Conservation (phyloP, 2,329 filamentous ascomycete genomes). For the Hawksworthiomyces lignivorus region DNA sequence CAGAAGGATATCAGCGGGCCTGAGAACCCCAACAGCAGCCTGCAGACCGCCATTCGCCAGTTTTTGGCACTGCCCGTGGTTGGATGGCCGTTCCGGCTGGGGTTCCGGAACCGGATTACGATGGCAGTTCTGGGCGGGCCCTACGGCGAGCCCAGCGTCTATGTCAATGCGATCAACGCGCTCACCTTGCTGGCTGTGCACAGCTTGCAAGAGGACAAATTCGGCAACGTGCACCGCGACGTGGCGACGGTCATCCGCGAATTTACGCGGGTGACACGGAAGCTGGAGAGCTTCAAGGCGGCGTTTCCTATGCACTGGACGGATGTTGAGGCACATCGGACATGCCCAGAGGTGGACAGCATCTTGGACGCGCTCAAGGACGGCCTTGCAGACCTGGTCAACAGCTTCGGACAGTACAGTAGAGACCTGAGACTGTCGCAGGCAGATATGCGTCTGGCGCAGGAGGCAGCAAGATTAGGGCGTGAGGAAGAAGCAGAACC, state of each 20-base stretch:
- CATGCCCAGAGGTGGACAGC: constrained; percentile 61
- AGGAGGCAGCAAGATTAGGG: constrained; percentile 43
- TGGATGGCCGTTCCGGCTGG: constrained; percentile 62
- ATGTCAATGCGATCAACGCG: constrained; percentile 64
- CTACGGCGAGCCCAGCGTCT: constrained; percentile 59
- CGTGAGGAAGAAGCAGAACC: constrained; percentile 15
- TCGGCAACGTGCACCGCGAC: constrained; percentile 78
- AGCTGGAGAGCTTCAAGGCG: constrained; percentile 60
- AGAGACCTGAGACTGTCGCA: constrained; percentile 60
- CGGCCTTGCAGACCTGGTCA: constrained; percentile 58
- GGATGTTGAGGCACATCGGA: constrained; percentile 53
- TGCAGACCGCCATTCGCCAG: constrained; percentile 38
- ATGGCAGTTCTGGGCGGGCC: constrained; percentile 67
- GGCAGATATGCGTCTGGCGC: constrained; percentile 66
- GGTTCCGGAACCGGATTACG: constrained; percentile 57
- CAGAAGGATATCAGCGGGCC: constrained; percentile 47
- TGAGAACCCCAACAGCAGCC: constrained; percentile 39
- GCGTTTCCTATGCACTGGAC: constrained; percentile 66
- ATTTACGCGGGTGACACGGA: constrained; percentile 60
- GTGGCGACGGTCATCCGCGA: constrained; percentile 67
- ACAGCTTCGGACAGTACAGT: constrained; percentile 67
- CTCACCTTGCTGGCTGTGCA: constrained; percentile 62
- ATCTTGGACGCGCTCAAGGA: constrained; percentile 57
- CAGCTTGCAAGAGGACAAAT: constrained; percentile 73
- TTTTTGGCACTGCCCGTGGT: constrained; percentile 42